Conservation (phyloP, 164 flowering plant species). For the Malania oleifera region DNA sequence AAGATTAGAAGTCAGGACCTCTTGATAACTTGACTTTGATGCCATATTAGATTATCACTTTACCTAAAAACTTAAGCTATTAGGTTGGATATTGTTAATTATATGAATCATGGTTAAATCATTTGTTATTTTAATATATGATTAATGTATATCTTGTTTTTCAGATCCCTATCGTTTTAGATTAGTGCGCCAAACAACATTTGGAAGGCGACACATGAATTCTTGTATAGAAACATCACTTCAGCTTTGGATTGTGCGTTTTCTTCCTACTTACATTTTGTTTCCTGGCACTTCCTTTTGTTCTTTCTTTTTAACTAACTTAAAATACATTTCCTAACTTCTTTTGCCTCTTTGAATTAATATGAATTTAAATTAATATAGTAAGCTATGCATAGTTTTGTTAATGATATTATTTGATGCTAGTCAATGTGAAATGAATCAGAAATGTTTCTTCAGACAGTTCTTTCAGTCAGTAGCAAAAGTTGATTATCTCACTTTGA, state of each 20-base stretch:
- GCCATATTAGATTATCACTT: background rate
- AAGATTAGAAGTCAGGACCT: too few species aligned
- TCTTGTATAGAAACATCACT: slow-evolving; percentile 21
- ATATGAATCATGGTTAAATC: too few species aligned
- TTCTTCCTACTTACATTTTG: background rate
- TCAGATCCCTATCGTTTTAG: slow-evolving; percentile 65
- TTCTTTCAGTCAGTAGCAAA: slow-evolving; percentile 64
- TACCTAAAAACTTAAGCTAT: background rate
- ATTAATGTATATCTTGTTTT: too few species aligned
- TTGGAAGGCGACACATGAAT: slow-evolving; percentile 44
- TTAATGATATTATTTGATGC: background rate
- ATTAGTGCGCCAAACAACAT: slow-evolving; percentile 50
- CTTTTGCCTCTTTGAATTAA: background rate
- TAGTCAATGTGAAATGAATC: slow-evolving; percentile 6
- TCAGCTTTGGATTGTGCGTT: slow-evolving; percentile 53
- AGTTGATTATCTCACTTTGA: slow-evolving; percentile 66
- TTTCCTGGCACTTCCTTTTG: background rate
- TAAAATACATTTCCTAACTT: background rate
- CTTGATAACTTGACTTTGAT: background rate
- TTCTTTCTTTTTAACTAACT: background rate
- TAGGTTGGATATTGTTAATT: background rate
- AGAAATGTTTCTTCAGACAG: slow-evolving; percentile 74
- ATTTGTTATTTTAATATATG: too few species aligned
- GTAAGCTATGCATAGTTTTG: too few species aligned
- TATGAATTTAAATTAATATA: too few species aligned